Evolutionary conservation across 1,284 basidiomycete species (phyloP).

Genomic region (Sphaerobolus stellatus): DNA sequence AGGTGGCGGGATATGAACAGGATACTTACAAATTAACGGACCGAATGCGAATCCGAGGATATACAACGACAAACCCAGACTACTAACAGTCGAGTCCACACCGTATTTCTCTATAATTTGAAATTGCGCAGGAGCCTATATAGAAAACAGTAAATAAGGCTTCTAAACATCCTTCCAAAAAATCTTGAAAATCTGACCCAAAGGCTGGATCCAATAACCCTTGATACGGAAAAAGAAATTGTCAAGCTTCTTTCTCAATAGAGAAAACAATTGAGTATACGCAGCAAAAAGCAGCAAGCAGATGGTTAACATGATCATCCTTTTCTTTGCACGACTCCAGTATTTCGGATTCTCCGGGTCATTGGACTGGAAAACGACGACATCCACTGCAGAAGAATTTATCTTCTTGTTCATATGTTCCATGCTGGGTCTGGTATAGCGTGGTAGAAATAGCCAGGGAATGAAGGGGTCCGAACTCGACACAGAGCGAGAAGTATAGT

Average conservation of each 20-base stretch:
- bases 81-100: constrained; percentile 22
- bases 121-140: constrained; percentile 25
- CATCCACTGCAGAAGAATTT: neutral
- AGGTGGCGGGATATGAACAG: neutral
- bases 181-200: neutral
- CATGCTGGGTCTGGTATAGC: too few relatives aligned
- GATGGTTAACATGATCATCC: neutral
- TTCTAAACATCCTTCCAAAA: too few relatives aligned
- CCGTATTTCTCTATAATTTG: constrained; percentile 21
- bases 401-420: too few relatives aligned
- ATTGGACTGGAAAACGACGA: neutral
- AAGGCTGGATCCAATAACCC: constrained; percentile 1
- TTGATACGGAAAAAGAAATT: neutral
- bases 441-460: too few relatives aligned
- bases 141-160: neutral
- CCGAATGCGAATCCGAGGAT: constrained; percentile 29
- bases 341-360: neutral
- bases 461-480: too few relatives aligned
- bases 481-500: too few relatives aligned
- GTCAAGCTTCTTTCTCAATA: neutral
- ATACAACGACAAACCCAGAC: constrained; percentile 27
- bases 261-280: too few relatives aligned
- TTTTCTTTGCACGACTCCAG: neutral
- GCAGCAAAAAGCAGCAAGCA: neutral
- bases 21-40: constrained; percentile 26